Conservation (phyloP, 768 basidiomycete genomes). For the Lanmaoa pseudosensibilis region DNA sequence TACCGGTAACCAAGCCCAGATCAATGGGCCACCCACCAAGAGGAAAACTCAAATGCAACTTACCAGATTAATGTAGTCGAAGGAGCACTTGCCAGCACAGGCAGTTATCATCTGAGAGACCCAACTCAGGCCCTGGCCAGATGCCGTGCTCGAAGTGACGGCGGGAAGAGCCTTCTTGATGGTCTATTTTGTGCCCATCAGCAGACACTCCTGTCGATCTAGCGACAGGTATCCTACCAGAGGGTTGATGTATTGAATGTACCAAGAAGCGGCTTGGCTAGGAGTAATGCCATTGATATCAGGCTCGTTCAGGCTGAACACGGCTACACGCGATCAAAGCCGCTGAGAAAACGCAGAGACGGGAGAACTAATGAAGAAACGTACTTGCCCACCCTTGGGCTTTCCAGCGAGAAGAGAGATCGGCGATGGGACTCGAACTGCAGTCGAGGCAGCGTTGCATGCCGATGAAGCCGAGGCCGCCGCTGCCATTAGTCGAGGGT, state of each 20-base stretch:
- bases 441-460: constrained; percentile 41
- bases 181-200: constrained; percentile 17
- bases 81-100: constrained; percentile 34
- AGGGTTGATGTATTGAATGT: constrained; percentile 36
- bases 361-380: neutral
- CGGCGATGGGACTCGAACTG: constrained; percentile 34
- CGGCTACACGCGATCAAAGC: constrained; percentile 16
- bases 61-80: constrained; percentile 38
- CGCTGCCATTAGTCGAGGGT: constrained; percentile 34
- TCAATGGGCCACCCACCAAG: neutral
- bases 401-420: constrained; percentile 33
- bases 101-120: constrained; percentile 35
- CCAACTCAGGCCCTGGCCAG: constrained; percentile 38
- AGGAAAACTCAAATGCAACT: neutral
- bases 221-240: constrained; percentile 25
- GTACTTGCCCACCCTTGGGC: constrained; percentile 32
- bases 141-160: constrained; percentile 30
- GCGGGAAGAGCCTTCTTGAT: constrained; percentile 40
- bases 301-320: constrained; percentile 39
- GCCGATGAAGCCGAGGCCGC: constrained; percentile 39
- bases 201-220: neutral
- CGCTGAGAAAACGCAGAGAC: neutral
- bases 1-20: neutral
- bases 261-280: constrained; percentile 37
- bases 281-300: constrained; percentile 33